Evolutionary conservation across 805 yeast genomes (phyloP).

Genomic region (Naumovozyma baii): DNA sequence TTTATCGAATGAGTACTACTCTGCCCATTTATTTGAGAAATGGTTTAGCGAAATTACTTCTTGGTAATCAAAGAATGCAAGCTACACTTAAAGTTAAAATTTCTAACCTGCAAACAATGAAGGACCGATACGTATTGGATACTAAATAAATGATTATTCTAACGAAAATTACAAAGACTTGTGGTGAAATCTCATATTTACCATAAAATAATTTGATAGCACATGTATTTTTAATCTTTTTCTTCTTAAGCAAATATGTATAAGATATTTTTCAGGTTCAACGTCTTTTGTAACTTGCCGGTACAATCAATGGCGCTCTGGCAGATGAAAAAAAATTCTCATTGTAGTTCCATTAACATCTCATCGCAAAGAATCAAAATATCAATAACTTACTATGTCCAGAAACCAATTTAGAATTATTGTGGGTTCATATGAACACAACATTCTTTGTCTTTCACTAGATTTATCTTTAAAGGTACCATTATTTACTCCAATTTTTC

Average conservation of each 20-base stretch:
- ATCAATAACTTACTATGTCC: constrained; percentile 7
- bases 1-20: constrained; percentile 11
- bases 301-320: too few relatives aligned
- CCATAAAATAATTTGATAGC: too few relatives aligned
- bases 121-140: constrained; percentile 5
- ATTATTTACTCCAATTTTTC: constrained; percentile 86
- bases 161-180: too few relatives aligned
- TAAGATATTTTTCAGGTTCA: too few relatives aligned
- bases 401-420: constrained; percentile 58
- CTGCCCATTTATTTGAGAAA: constrained; percentile 34
- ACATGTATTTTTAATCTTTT: too few relatives aligned
- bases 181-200: too few relatives aligned
- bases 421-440: constrained; percentile 95
- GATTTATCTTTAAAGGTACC: constrained; percentile 45
- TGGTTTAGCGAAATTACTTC: constrained; percentile 37
- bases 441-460: constrained; percentile 71
- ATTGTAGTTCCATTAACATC: too few relatives aligned
- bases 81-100: constrained; percentile 30
- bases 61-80: constrained; percentile 42
- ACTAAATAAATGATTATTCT: too few relatives aligned
- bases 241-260: too few relatives aligned
- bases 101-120: constrained; percentile 15
- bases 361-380: background rate
- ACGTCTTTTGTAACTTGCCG: too few relatives aligned
- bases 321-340: background rate